Evolutionary conservation across 306 rosid genomes (phyloP).

Genomic region (Cucurbita pepo): DNA sequence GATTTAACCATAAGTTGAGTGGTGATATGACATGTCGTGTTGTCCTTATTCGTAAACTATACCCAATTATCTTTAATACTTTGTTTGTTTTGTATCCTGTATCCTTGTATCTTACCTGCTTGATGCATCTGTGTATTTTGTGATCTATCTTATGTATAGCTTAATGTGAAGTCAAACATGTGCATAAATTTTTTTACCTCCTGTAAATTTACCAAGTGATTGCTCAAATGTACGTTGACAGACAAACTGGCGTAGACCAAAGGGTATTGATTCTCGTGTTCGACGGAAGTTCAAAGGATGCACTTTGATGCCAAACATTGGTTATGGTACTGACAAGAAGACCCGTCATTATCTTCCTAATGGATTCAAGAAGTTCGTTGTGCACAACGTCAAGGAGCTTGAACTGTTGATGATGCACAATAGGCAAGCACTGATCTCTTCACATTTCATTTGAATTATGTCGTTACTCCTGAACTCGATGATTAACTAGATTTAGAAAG

Average conservation of each 20-base stretch:
- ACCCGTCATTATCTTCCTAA: conserved; percentile 70
- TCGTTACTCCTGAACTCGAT: neutral
- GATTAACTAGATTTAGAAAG: neutral
- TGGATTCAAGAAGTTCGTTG: conserved; percentile 73
- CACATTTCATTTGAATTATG: neutral
- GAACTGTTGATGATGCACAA: conserved; percentile 72
- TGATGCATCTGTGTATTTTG: neutral
- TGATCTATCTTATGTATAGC: neutral
- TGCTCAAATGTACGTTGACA: neutral
- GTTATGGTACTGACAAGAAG: conserved; percentile 74
- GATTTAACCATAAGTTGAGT: neutral
- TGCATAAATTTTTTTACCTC: neutral
- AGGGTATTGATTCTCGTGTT: conserved; percentile 82
- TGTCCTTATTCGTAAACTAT: neutral
- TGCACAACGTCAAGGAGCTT: conserved; percentile 50
- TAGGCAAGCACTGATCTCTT: conserved; percentile 19
- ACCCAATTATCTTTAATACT: neutral
- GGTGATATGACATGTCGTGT: neutral
- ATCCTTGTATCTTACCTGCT: neutral
- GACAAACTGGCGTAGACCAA: conserved; percentile 68
- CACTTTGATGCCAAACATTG: conserved; percentile 67
- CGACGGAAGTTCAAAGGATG: conserved; percentile 74
- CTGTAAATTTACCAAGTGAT: neutral
- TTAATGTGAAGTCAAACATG: neutral
- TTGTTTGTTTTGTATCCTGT: neutral